Evolutionary conservation across 805 yeast genomes (phyloP), one percentile per base, ranked within the genome.

Genomic region (Wickerhamiella qilinensis): DNA sequence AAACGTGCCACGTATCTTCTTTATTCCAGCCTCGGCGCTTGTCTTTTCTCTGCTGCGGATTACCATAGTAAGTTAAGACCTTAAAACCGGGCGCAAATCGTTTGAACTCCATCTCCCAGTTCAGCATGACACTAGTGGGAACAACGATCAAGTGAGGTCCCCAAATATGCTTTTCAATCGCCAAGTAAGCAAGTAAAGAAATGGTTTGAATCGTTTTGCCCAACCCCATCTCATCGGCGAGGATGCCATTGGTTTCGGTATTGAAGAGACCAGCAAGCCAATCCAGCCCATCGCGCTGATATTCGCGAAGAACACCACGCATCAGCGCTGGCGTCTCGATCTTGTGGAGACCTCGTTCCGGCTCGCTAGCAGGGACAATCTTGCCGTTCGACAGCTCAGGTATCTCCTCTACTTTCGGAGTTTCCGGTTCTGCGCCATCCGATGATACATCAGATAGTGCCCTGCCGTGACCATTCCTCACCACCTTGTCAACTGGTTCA

Each of bases 101-200:
- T 53, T 93, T 91, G 61, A 91, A 86, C 54, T 91, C 99, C 96
- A 93, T 88, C 57, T 91, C 99, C 99, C 99, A 91, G 54, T 91
- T 91, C 38, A 91, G 71, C 76, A 91, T 76, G 6, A 91, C 99
- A 14, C 95, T 83, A 0, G 99, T 91, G 3, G 99, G 99, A 3
- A 91, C 99, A 43, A 91, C 77, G 59, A 91, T 86, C 39, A 91
- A 63, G 63, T 91, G 99, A 0, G 98, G 99, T 0, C 98, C 98
- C 99, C 99, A 91, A 15, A 78, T 72, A 42, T 82, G 80, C 52
- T 86, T 86, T 50, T 79, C 94, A 50, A 95, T 84, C 0, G 99
- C 98, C 38, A 91, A 63, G 55, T 86, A 86, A 0, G 93, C 68
- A 16, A 91, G 60, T 31, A 91, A 59, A 0, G 96, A 73, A 38